A percentile compares a stretch with the other conserved stretches of the same genome.
phyloP scores from a whole-genome alignment of 202 grass and related monocot genomes.

The Schoenoplectus tabernaemontani region DNA sequence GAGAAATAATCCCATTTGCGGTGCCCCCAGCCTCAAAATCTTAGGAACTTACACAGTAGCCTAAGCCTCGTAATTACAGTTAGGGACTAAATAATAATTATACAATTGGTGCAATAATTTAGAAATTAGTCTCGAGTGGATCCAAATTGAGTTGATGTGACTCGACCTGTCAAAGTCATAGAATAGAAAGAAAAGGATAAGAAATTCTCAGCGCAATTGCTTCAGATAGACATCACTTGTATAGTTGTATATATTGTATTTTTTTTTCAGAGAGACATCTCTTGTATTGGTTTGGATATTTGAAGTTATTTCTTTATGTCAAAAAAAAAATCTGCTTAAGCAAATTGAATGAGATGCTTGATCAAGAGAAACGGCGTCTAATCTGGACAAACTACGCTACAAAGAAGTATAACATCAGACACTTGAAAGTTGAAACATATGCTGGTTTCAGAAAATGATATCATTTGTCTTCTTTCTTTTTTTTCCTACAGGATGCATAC shows the following conservation, averaged over 20 bases:
- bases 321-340: background rate
- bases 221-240: background rate
- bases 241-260: background rate
- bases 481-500: background rate
- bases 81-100: background rate
- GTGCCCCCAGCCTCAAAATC: background rate
- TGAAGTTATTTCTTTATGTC: constrained; percentile 7
- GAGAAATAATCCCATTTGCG: background rate
- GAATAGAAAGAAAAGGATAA: constrained; percentile 14
- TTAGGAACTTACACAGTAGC: background rate
- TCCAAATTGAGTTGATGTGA: background rate
- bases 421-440: background rate
- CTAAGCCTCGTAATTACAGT: constrained; percentile 5
- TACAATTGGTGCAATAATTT: constrained; percentile 1
- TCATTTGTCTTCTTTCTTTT: constrained; percentile 9
- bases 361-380: constrained; percentile 2
- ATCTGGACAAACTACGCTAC: constrained; percentile 1
- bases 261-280: background rate
- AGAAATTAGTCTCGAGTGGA: constrained; percentile 5
- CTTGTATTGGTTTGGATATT: constrained; percentile 1
- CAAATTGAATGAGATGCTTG: background rate
- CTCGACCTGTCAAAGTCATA: constrained; percentile 10
- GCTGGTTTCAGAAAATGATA: background rate
- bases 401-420: background rate
- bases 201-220: background rate